Evolutionary conservation across 805 yeast genomes (phyloP), one percentile per base, ranked within the genome.

Genomic region (Teunomyces tritomae): DNA sequence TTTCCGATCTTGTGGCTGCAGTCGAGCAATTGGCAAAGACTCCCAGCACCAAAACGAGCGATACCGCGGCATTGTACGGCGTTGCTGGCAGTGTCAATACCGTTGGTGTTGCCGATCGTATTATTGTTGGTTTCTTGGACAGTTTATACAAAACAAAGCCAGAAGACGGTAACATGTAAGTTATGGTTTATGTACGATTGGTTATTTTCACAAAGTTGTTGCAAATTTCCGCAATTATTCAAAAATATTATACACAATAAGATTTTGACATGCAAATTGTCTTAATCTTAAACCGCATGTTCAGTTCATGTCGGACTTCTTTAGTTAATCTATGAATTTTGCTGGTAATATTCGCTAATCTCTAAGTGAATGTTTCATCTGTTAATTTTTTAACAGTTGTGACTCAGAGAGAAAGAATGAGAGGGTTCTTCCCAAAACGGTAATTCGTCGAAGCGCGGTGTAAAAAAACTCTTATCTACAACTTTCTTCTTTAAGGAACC

Each of bases 61-160:
- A 87, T 49, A 89, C 96, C 1, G 94, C 96, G 11, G 96, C 94
- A 3, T 62, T 92, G 39, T 92, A 92, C 60, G 99, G 99, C 55
- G 95, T 92, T 41, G 98, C 98, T 2, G 97, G 97, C 6, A 87
- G 94, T 59, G 81, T 94, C 17, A 73, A 79, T 48, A 89, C 97
- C 0, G 78, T 83, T 0, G 94, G 96, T 2, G 83, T 94, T 10
- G 97, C 90, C 8, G 96, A 87, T 49, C 76, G 78, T 47, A 66
- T 92, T 8, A 86, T 92, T 35, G 85, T 79, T 10, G 91, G 87
- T 0, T 92, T 92, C 62, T 68, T 94, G 26, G 96, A 94, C 62
- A 75, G 88, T 6, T 62, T 94, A 39, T 92, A 89, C 65, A 86
- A 89, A 60, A 52, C 67, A 16, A 14, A 32, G 17, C 34, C 34